Conservation (phyloP, 148 eudicot genomes). For the Vaccinium vitisidaea region DNA sequence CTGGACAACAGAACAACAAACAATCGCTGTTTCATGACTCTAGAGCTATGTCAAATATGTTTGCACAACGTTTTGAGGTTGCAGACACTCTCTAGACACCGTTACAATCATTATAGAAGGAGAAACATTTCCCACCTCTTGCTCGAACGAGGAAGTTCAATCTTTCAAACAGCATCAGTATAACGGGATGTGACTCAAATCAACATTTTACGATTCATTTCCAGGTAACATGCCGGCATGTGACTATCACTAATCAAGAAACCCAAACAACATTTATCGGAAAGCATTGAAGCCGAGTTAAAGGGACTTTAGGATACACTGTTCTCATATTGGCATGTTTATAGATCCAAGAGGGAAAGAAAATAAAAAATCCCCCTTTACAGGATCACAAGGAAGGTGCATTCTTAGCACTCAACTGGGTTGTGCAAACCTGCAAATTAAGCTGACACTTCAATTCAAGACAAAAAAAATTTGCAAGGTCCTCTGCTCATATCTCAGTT, state of each 20-base stretch:
- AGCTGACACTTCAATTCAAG: neutral
- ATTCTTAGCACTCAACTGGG: neutral
- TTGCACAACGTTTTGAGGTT: neutral
- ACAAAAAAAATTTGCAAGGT: too few relatives aligned
- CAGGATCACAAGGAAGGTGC: constrained; percentile 36
- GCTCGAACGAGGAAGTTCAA: neutral
- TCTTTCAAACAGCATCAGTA: neutral
- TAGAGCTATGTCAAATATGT: neutral
- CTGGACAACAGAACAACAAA: constrained; percentile 2
- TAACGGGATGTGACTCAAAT: neutral
- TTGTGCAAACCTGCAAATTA: neutral
- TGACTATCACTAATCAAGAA: neutral
- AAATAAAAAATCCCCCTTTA: constrained; percentile 52
- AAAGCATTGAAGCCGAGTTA: neutral
- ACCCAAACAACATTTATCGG: neutral
- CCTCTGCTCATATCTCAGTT: too few relatives aligned
- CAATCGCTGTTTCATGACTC: neutral
- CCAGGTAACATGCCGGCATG: neutral
- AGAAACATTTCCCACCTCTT: neutral
- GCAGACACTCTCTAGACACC: constrained; percentile 15
- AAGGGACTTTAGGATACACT: neutral
- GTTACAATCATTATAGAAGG: neutral
- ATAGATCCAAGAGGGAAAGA: neutral
- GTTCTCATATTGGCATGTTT: neutral
- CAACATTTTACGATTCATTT: neutral